Evolutionary conservation across 192 early-diverging fungal genomes (phyloP).

Genomic region (Coemansia sp.): DNA sequence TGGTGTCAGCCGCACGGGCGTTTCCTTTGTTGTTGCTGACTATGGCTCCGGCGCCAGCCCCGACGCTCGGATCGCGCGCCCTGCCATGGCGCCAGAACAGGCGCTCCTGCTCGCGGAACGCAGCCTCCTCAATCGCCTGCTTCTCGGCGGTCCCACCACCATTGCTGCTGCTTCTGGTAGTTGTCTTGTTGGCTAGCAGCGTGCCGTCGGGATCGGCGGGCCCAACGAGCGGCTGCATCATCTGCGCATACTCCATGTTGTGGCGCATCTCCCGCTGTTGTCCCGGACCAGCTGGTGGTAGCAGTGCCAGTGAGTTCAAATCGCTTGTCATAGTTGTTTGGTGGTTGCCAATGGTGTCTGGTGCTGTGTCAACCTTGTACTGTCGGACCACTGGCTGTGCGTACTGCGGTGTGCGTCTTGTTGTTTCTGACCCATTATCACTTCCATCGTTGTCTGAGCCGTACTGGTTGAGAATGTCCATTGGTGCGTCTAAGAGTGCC

Average conservation of each 20-base stretch:
- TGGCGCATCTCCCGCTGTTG: constrained; percentile 23
- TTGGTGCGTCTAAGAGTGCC: background rate
- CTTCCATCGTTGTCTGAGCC: constrained; percentile 34
- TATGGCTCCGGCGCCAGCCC: constrained; percentile 7
- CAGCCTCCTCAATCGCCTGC: constrained; percentile 33
- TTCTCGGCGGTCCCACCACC: constrained; percentile 23
- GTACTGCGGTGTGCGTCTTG: background rate
- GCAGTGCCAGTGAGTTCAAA: background rate
- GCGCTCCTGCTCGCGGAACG: constrained; percentile 82
- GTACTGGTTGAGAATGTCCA: constrained; percentile 44
- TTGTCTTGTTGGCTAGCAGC: constrained; percentile 11
- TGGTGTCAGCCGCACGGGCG: too few species aligned
- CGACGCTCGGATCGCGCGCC: constrained; percentile 74
- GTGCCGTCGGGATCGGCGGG: constrained; percentile 29
- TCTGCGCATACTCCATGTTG: constrained; percentile 28
- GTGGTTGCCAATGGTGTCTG: constrained; percentile 16
- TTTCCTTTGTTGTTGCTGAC: too few species aligned
- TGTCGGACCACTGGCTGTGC: constrained; percentile 33
- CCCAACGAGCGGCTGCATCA: constrained; percentile 36
- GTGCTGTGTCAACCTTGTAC: constrained; percentile 42
- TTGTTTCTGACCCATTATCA: background rate
- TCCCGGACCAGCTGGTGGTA: background rate
- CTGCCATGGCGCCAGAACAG: constrained; percentile 80
- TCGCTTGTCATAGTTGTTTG: constrained; percentile 5
- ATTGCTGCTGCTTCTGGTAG: background rate